A percentile compares a stretch with the other conserved stretches of the same genome.
Evolutionary conservation across 176 grass and related monocot species (phyloP).

Genomic region (Elymus sibiricus): DNA sequence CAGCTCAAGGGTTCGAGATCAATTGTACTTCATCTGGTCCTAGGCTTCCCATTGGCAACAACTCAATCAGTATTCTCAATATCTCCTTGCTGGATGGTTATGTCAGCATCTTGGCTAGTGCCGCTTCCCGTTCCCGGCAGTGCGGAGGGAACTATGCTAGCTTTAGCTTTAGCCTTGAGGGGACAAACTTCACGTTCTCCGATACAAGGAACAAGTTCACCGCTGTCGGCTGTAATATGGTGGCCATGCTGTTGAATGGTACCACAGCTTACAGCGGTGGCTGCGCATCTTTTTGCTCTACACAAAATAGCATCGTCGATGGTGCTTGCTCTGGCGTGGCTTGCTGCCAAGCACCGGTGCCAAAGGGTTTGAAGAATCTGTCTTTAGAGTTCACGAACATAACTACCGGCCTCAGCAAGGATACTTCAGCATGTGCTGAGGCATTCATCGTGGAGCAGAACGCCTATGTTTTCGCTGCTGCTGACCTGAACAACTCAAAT

Average conservation of each 20-base stretch:
- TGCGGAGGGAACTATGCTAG: neutral
- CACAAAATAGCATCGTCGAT: neutral
- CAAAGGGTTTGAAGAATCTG: slow-evolving; percentile 22
- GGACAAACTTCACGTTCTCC: neutral
- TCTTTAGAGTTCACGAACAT: slow-evolving; percentile 33
- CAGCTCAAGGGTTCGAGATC: neutral
- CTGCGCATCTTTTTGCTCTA: slow-evolving; percentile 11
- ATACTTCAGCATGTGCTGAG: slow-evolving; percentile 6
- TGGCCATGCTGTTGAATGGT: neutral
- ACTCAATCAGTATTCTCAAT: neutral
- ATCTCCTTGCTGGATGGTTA: neutral
- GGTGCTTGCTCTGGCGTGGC: neutral
- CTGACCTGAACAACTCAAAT: neutral
- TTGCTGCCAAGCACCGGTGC: slow-evolving; percentile 21
- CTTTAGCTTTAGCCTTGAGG: slow-evolving; percentile 11
- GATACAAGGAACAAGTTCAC: slow-evolving; percentile 14
- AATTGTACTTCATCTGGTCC: neutral
- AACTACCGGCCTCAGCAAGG: neutral
- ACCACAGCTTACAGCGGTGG: neutral
- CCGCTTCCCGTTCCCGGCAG: neutral
- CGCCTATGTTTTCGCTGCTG: slow-evolving; percentile 24
- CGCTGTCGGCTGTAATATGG: neutral
- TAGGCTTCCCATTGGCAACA: neutral
- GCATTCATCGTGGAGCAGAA: slow-evolving; percentile 45
- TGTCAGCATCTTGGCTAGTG: neutral